phyloP scores from a whole-genome alignment of 306 rosid genomes.

The Vicia villosa region DNA sequence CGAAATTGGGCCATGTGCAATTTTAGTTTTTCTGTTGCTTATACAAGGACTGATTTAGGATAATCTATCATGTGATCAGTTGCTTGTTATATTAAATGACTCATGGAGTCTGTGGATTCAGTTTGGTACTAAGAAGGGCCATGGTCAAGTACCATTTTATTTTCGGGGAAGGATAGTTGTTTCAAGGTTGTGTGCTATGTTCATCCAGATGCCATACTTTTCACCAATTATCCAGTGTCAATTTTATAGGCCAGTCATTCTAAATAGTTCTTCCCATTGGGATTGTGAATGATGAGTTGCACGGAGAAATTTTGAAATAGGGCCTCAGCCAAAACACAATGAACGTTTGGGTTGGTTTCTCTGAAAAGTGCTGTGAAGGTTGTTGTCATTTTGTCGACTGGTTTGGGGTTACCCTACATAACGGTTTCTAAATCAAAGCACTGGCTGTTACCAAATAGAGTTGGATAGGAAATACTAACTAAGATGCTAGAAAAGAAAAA shows the following conservation, averaged over 20 bases:
- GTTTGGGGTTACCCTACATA: not conserved
- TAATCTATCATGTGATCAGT: not conserved
- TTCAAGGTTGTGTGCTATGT: no score
- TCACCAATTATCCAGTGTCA: not conserved
- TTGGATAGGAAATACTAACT: not conserved
- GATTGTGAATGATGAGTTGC: not conserved
- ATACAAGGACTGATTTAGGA: not conserved
- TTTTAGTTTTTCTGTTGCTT: not conserved
- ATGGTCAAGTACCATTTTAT: not conserved
- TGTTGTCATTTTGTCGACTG: not conserved
- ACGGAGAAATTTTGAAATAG: not conserved
- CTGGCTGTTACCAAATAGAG: not conserved
- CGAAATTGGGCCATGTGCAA: not conserved
- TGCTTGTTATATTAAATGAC: not conserved
- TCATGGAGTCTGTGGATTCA: not conserved
- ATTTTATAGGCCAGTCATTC: not conserved
- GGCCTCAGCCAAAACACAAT: not conserved
- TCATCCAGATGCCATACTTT: no score
- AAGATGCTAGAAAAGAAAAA: slow-evolving; percentile 1
- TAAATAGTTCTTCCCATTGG: not conserved
- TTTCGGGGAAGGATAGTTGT: not conserved
- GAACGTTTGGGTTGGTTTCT: not conserved
- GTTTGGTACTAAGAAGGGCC: no score
- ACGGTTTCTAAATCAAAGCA: not conserved
- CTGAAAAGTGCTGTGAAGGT: not conserved